Conservation (phyloP, 257 asterid species). For the Solanum medicagineum region DNA sequence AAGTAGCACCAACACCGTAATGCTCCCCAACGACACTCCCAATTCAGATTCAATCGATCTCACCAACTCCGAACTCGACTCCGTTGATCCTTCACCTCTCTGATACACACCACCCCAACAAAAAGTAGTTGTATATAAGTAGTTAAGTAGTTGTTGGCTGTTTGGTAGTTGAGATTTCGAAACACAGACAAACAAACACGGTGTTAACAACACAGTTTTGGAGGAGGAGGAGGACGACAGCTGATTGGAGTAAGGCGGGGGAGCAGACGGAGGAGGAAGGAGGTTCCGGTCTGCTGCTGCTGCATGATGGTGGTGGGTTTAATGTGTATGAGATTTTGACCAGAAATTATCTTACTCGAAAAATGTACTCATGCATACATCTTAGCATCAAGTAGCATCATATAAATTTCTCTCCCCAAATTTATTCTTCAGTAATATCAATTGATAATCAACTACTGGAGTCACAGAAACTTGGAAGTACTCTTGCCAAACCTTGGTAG, state of each 20-base stretch:
- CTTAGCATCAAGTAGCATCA: background rate
- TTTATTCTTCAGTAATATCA: background rate
- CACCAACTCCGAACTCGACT: slow-evolving; percentile 34
- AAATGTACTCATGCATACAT: background rate
- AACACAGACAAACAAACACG: background rate
- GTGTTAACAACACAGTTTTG: background rate
- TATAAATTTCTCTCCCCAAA: no score
- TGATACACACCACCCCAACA: background rate
- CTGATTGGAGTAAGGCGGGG: background rate
- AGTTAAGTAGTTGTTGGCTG: background rate
- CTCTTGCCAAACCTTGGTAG: slow-evolving; percentile 85
- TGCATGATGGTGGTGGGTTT: background rate
- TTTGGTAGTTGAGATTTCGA: background rate
- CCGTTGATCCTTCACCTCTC: slow-evolving; percentile 6
- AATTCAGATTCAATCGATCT: slow-evolving; percentile 44
- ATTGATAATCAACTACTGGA: no score
- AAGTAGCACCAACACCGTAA: slow-evolving; percentile 23
- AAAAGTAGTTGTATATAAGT: background rate
- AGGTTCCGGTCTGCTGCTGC: background rate
- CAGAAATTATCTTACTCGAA: background rate
- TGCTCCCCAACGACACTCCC: slow-evolving; percentile 44
- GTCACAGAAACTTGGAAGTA: slow-evolving; percentile 87
- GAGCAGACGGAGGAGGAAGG: background rate
- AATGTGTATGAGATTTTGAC: background rate
- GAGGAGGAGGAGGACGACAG: background rate